A percentile compares a stretch with the other conserved stretches of the same genome.
These are phyloP conservation scores for Geotrichum siamense DNA, from an alignment of 1,139 yeast species.

Conservation along the genomic window DNA sequence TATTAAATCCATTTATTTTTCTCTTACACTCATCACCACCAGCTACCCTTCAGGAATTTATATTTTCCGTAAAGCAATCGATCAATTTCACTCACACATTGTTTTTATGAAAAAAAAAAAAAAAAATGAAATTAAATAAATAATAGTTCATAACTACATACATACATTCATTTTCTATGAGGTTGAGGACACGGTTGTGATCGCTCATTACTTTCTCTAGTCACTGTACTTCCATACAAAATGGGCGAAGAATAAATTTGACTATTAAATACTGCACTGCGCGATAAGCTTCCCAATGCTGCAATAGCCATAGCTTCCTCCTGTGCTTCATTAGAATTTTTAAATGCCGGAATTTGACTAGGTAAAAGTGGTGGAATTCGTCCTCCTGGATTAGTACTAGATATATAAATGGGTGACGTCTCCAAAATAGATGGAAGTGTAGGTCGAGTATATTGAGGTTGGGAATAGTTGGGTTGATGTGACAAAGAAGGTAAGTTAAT, in stretches of 20 bases:
- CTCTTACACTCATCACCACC: too few species aligned
- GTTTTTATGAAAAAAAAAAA: too few species aligned
- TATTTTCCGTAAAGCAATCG: too few species aligned
- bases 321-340: neutral
- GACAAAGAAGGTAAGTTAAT: neutral
- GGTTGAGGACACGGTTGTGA: constrained; percentile 17
- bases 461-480: too few species aligned
- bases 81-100: too few species aligned
- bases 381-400: neutral
- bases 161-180: constrained; percentile 3
- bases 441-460: constrained; percentile 8
- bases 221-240: constrained; percentile 6
- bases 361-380: neutral
- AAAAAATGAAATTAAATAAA: constrained; percentile 1
- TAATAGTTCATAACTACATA: neutral
- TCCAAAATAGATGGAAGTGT: constrained; percentile 5
- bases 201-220: constrained; percentile 25
- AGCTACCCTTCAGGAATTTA: too few species aligned
- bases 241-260: neutral
- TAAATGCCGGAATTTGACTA: neutral
- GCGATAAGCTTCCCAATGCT: constrained; percentile 8
- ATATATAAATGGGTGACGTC: constrained; percentile 4
- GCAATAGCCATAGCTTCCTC: constrained; percentile 5
- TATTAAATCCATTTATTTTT: too few species aligned
- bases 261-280: neutral